Evolutionary conservation across 495 filamentous ascomycete species (phyloP).

Genomic region (Neurospora intermedia): DNA sequence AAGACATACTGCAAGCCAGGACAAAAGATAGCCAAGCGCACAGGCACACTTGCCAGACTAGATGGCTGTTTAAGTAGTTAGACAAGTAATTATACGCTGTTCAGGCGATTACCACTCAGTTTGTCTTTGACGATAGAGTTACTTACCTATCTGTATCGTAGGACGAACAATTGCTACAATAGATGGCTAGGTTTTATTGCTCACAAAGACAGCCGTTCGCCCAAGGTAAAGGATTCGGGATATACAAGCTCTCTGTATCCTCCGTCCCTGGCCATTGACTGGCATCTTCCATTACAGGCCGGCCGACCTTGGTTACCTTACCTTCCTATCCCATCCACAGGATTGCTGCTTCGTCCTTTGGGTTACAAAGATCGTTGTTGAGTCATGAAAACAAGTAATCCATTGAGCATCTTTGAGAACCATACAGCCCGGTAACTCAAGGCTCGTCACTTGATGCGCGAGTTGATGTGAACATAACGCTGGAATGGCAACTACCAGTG

Average conservation of each 20-base stretch:
- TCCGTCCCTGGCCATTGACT: neutral
- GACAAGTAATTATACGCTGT: no score
- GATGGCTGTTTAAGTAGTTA: no score
- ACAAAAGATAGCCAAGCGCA: no score
- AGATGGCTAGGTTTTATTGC: no score
- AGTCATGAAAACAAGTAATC: neutral
- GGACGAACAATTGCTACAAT: no score
- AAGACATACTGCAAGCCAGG: no score
- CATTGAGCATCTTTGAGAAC: neutral
- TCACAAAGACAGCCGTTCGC: no score
- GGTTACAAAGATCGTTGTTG: neutral
- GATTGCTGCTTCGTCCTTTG: neutral
- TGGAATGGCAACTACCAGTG: neutral
- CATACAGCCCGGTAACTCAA: neutral
- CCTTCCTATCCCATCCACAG: neutral
- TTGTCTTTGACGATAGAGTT: no score
- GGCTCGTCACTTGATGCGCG: neutral
- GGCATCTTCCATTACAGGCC: neutral
- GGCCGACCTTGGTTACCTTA: neutral
- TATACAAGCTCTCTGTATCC: neutral
- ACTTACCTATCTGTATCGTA: no score
- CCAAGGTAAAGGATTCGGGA: neutral
- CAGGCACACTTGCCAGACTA: no score
- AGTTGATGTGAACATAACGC: neutral
- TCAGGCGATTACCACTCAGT: no score